Conservation (phyloP, 1,284 basidiomycete genomes). For the Leccinum subrobustum region DNA sequence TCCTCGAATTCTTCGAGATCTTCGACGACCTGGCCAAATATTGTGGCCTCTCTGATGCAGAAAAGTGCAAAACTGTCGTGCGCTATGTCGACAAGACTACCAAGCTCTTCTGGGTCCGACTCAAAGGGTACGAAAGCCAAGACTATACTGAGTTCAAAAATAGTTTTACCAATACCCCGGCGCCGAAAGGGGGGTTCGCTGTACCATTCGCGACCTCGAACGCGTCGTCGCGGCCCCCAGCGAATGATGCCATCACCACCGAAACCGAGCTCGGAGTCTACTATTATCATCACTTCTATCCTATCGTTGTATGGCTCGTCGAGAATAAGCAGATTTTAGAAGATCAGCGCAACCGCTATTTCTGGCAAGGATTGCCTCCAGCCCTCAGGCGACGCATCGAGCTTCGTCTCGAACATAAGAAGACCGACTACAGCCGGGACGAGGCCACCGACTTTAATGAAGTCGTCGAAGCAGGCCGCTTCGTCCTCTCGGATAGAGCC, state of each 20-base stretch:
- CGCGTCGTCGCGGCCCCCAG: neutral
- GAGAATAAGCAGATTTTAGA: conserved; percentile 7
- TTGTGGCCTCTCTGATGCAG: neutral
- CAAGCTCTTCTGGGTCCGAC: neutral
- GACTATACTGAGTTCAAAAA: neutral
- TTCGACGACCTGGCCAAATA: conserved; percentile 5
- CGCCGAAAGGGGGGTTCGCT: neutral
- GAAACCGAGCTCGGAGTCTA: conserved; percentile 8
- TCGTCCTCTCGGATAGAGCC: neutral
- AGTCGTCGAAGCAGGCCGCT: neutral
- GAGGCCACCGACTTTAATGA: neutral
- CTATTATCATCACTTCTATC: conserved; percentile 3
- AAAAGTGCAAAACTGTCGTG: conserved; percentile 12
- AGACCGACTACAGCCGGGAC: neutral
- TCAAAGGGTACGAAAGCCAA: neutral
- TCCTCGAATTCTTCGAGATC: conserved; percentile 7
- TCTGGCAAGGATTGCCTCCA: neutral
- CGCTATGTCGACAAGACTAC: conserved; percentile 5
- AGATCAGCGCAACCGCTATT: neutral
- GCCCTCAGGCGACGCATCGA: neutral
- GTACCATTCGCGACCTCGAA: neutral
- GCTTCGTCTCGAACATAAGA: neutral
- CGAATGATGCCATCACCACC: conserved; percentile 4
- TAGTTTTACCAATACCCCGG: neutral
- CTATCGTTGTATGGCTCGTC: conserved; percentile 11